Conservation (phyloP, 768 basidiomycete species). For the Agrocybe chaxingu region DNA sequence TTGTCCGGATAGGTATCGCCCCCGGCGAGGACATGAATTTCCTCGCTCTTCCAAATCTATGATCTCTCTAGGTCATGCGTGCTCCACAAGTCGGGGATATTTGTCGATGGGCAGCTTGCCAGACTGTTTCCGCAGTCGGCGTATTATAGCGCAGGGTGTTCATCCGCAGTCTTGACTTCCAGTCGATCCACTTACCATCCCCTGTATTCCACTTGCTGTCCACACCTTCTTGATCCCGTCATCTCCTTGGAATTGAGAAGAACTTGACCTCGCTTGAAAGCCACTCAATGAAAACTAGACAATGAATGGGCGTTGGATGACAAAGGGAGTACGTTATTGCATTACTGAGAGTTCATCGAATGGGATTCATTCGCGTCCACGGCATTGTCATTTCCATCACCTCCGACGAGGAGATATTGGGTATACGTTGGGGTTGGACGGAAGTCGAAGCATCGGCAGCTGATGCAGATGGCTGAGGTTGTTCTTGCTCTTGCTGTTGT, state of each 20-base stretch:
- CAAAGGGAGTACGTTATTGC: not conserved
- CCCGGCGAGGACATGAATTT: constrained; percentile 64
- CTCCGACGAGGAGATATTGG: not conserved
- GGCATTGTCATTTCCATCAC: constrained; percentile 5
- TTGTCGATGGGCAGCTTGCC: no score
- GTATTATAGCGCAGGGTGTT: no score
- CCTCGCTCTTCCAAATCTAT: not conserved
- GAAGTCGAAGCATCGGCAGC: not conserved
- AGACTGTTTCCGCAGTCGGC: no score
- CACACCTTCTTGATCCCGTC: not conserved
- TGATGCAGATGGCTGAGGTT: not conserved
- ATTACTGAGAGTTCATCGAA: not conserved
- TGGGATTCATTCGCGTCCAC: constrained; percentile 1
- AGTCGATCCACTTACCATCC: not conserved
- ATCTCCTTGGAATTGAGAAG: not conserved
- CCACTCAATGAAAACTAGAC: not conserved
- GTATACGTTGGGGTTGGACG: not conserved
- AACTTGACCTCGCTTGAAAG: not conserved
- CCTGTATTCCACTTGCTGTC: constrained; percentile 2
- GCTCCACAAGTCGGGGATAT: not conserved
- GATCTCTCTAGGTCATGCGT: not conserved
- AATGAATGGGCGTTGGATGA: not conserved
- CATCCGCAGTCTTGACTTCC: no score
- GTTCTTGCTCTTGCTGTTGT: constrained; percentile 14
- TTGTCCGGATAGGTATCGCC: constrained; percentile 62